These are phyloP conservation scores for Saururus chinensis DNA, from an alignment of 164 flowering plant species.

Conservation along the genomic window DNA sequence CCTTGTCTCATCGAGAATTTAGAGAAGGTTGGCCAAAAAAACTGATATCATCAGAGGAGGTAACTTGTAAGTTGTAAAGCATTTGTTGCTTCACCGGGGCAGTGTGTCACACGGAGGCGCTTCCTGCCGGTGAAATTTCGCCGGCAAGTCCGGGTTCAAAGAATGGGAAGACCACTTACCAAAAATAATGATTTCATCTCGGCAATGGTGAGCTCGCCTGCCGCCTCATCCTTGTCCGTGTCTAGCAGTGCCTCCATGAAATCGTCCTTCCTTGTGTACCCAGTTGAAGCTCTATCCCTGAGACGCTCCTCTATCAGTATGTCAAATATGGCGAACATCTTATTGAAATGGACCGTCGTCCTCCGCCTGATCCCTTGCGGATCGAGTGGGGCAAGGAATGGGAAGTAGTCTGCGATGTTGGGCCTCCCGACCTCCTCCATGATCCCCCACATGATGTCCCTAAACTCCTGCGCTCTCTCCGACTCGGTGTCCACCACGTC, in stretches of 20 bases:
- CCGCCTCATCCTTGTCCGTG: neutral
- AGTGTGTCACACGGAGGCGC: too few species aligned
- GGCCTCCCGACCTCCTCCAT: slow-evolving; percentile 11
- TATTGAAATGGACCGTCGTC: neutral
- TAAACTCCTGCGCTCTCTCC: slow-evolving; percentile 8
- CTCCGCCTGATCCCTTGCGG: slow-evolving; percentile 7
- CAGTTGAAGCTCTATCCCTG: neutral
- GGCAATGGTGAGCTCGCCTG: neutral
- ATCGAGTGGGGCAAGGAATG: slow-evolving; percentile 3
- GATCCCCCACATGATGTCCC: slow-evolving; percentile 5
- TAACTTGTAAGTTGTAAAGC: too few species aligned
- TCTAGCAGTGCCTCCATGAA: slow-evolving; percentile 6
- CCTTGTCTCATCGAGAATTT: too few species aligned
- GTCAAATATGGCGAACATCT: neutral
- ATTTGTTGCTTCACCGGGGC: too few species aligned
- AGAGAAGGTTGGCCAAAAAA: too few species aligned
- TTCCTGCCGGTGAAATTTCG: too few species aligned
- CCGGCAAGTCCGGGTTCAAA: too few species aligned
- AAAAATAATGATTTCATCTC: slow-evolving; percentile 3
- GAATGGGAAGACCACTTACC: neutral
- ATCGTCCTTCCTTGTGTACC: neutral
- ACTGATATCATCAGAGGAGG: too few species aligned
- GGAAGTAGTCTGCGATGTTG: slow-evolving; percentile 10
- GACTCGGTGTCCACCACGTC: slow-evolving; percentile 10
- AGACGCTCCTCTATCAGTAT: slow-evolving; percentile 3